Conservation (phyloP, 1,139 yeast genomes). For the Geotrichum carabidarum region DNA sequence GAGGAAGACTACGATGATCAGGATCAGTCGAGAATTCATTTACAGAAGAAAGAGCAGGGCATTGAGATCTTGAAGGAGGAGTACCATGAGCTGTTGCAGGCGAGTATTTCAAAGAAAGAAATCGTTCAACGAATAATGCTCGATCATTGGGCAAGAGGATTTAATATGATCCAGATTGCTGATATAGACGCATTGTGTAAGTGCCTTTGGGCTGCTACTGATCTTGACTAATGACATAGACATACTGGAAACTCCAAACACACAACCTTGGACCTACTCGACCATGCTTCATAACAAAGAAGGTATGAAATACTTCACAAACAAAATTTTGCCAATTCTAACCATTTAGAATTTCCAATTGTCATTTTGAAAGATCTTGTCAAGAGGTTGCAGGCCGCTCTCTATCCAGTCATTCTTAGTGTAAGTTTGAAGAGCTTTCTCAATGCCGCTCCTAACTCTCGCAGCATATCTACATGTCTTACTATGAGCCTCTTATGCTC, state of each 20-base stretch:
- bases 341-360: slow-evolving; percentile 38
- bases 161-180: slow-evolving; percentile 64
- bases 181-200: slow-evolving; percentile 59
- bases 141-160: slow-evolving; percentile 59
- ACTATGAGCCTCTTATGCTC: slow-evolving; percentile 35
- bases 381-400: slow-evolving; percentile 44
- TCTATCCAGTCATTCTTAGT: slow-evolving; percentile 32
- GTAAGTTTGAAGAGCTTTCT: slow-evolving; percentile 2
- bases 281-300: slow-evolving; percentile 29
- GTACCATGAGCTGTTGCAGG: slow-evolving; percentile 19
- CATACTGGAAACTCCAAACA: slow-evolving; percentile 52
- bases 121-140: slow-evolving; percentile 49
- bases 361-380: slow-evolving; percentile 43
- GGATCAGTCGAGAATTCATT: slow-evolving; percentile 7
- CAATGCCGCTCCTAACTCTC: slow-evolving; percentile 42
- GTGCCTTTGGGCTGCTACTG: slow-evolving; percentile 2
- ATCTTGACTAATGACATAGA: slow-evolving; percentile 23
- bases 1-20: slow-evolving; percentile 3
- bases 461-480: slow-evolving; percentile 9
- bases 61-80: slow-evolving; percentile 20
- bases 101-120: slow-evolving; percentile 40
- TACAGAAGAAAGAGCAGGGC: slow-evolving; percentile 1
- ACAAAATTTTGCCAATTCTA: slow-evolving; percentile 19
- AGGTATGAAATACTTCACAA: slow-evolving; percentile 29
- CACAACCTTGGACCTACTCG: slow-evolving; percentile 55